Evolutionary conservation across 495 filamentous ascomycete species (phyloP).

Genomic region (Daldinia loculata): DNA sequence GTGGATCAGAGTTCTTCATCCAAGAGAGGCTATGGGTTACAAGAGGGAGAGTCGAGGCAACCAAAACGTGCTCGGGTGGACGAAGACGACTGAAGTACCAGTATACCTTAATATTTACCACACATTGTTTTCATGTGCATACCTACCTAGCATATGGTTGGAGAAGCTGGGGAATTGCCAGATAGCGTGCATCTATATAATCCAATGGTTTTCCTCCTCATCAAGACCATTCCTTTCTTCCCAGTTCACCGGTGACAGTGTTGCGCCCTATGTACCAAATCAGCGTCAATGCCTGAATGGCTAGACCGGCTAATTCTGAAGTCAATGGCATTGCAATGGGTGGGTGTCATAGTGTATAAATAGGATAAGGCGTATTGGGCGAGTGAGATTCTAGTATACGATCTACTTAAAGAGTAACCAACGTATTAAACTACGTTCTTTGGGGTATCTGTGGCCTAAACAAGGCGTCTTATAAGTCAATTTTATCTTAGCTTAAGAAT

Average conservation of each 20-base stretch:
- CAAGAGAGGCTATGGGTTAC: conserved; percentile 85
- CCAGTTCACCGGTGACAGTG: not conserved
- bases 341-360: not conserved
- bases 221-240: not conserved
- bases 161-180: not conserved
- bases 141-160: not conserved
- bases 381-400: not conserved
- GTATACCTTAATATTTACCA: not conserved
- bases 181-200: not conserved
- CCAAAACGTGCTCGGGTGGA: conserved; percentile 84
- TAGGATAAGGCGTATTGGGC: not conserved
- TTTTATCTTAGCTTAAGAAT: not conserved
- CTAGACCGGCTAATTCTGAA: not conserved
- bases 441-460: too few species aligned
- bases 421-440: not conserved
- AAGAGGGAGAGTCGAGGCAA: conserved; percentile 73
- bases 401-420: not conserved
- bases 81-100: conserved; percentile 64
- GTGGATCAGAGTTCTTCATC: conserved; percentile 68
- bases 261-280: not conserved
- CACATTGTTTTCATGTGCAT: conserved; percentile 11
- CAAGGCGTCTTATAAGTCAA: too few species aligned
- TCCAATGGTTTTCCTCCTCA: not conserved
- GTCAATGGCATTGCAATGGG: not conserved
- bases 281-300: not conserved